Conservation (phyloP, 768 basidiomycete species). For the Leccinum subgranulosum region DNA sequence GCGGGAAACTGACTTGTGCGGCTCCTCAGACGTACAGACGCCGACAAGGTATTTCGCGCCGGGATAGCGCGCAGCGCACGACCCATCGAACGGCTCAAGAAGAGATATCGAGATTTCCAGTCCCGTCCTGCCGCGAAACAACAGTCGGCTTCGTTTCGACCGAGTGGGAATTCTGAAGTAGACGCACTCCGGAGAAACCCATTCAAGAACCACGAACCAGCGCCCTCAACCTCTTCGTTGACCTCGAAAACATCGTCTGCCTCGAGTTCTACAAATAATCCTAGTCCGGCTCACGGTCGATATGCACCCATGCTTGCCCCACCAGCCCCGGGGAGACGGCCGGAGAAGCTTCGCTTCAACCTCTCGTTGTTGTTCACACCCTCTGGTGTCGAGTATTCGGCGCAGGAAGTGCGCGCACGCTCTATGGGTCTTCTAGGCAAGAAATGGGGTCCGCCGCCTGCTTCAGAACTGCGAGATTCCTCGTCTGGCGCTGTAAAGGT, state of each 20-base stretch:
- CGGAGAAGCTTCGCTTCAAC: constrained; percentile 69
- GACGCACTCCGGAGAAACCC: constrained; percentile 34
- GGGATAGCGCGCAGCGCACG: constrained; percentile 82
- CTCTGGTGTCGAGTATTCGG: constrained; percentile 77
- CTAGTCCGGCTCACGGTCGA: constrained; percentile 35
- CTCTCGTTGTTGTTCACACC: constrained; percentile 70
- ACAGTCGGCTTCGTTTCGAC: constrained; percentile 21
- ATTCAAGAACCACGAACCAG: constrained; percentile 34
- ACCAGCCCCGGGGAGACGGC: constrained; percentile 62
- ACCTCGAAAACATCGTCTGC: constrained; percentile 21
- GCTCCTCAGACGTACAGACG: constrained; percentile 61
- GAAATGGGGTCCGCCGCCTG: constrained; percentile 73
- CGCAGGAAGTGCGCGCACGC: constrained; percentile 77
- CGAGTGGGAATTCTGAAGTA: constrained; percentile 26
- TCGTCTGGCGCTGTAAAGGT: constrained; percentile 40
- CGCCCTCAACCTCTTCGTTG: constrained; percentile 32
- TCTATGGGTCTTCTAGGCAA: constrained; percentile 82
- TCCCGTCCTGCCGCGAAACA: constrained; percentile 39
- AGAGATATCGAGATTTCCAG: constrained; percentile 77
- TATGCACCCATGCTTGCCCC: constrained; percentile 76
- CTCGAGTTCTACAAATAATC: constrained; percentile 40
- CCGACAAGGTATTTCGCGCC: constrained; percentile 74
- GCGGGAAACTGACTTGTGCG: constrained; percentile 3
- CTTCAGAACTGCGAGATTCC: constrained; percentile 35
- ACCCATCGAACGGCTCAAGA: constrained; percentile 82